phyloP scores from a whole-genome alignment of 306 rosid genomes.

The Medicago truncatula region DNA sequence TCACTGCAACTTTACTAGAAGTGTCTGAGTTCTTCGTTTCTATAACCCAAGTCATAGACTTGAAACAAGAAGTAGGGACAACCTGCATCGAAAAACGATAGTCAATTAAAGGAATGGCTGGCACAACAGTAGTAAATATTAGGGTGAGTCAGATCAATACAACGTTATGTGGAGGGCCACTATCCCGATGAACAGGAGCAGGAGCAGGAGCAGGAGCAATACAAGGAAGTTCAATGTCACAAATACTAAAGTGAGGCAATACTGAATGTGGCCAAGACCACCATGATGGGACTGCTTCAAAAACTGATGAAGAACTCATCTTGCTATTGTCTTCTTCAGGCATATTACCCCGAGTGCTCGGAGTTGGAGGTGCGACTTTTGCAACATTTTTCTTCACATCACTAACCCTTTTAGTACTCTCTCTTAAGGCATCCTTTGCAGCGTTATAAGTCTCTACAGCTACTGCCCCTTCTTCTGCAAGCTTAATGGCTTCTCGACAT shows the following conservation, averaged over 20 bases:
- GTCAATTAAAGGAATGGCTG: conserved; percentile 14
- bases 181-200: conserved; percentile 50
- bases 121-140: conserved; percentile 17
- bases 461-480: conserved; percentile 80
- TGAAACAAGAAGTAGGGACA: conserved; percentile 72
- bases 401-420: conserved; percentile 58
- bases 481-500: conserved; percentile 72
- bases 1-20: conserved; percentile 63
- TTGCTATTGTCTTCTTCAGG: conserved; percentile 61
- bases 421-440: conserved; percentile 62
- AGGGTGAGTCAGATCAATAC: conserved; percentile 52
- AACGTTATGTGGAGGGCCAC: conserved; percentile 56
- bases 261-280: conserved; percentile 77
- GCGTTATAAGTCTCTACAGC: conserved; percentile 69
- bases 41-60: conserved; percentile 81
- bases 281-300: conserved; percentile 50
- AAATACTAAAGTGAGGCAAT: conserved; percentile 62
- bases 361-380: conserved; percentile 47
- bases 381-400: conserved; percentile 65
- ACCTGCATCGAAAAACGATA: conserved; percentile 55
- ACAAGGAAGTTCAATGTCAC: conserved; percentile 62
- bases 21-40: conserved; percentile 66
- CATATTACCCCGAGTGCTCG: conserved; percentile 56
- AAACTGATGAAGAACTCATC: conserved; percentile 50
- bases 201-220: conserved; percentile 55